phyloP scores from a whole-genome alignment of 345 rosid species.

The Fremontodendron californicum region DNA sequence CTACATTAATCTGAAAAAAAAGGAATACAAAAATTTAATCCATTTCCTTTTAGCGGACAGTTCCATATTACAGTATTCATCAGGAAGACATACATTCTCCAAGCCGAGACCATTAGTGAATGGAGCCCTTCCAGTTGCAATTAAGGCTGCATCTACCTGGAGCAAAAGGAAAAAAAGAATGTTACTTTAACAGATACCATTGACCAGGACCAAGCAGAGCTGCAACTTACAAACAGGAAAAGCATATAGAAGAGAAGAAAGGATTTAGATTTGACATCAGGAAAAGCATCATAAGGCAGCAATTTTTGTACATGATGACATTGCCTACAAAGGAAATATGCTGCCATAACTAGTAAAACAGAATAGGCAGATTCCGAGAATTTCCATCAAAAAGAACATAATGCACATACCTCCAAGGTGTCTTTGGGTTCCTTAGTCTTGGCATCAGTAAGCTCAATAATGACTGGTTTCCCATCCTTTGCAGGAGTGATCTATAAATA shows the following conservation, averaged over 20 bases:
- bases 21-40: background rate
- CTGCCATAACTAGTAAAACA: background rate
- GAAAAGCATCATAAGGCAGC: background rate
- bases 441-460: conserved; percentile 95
- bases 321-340: background rate
- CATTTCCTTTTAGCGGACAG: background rate
- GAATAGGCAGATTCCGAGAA: background rate
- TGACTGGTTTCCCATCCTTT: conserved; percentile 89
- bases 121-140: conserved; percentile 99
- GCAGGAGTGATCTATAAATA: conserved; percentile 82
- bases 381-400: background rate
- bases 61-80: background rate
- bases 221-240: background rate
- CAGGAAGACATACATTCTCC: conserved; percentile 61
- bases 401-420: conserved; percentile 68
- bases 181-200: background rate
- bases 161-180: conserved; percentile 5
- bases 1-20: conserved; percentile 67
- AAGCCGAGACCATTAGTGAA: conserved; percentile 95
- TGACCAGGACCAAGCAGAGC: background rate
- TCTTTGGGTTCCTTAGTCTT: conserved; percentile 90
- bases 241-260: background rate
- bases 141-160: conserved; percentile 94
- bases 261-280: background rate
- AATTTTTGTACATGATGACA: background rate